Conservation (phyloP, 2,329 filamentous ascomycete species). For the Zymoseptoria tritici region DNA sequence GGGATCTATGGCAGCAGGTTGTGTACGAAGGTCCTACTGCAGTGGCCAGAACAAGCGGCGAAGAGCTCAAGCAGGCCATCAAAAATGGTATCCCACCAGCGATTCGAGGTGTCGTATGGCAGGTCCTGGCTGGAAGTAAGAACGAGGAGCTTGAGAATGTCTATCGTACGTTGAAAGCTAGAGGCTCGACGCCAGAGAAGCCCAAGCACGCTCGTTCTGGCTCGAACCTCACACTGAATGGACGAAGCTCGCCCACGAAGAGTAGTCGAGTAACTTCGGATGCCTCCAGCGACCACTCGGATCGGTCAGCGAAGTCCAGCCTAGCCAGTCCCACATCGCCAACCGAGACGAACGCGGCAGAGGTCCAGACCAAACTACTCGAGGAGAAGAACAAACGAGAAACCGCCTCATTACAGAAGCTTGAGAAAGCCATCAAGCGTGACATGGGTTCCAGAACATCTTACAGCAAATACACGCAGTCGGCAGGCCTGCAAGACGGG, state of each 20-base stretch:
- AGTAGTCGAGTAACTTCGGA: slow-evolving; percentile 59
- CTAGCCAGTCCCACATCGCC: slow-evolving; percentile 30
- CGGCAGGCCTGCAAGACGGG: slow-evolving; percentile 84
- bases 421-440: slow-evolving; percentile 86
- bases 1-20: slow-evolving; percentile 95
- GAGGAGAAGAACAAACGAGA: slow-evolving; percentile 73
- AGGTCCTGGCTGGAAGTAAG: slow-evolving; percentile 91
- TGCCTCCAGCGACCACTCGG: slow-evolving; percentile 76
- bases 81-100: slow-evolving; percentile 88
- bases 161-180: slow-evolving; percentile 73
- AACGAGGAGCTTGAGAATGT: slow-evolving; percentile 79
- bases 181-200: slow-evolving; percentile 71
- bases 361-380: slow-evolving; percentile 57
- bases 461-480: slow-evolving; percentile 91
- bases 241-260: slow-evolving; percentile 49
- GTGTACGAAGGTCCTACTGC: slow-evolving; percentile 90
- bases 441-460: slow-evolving; percentile 89
- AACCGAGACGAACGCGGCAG: slow-evolving; percentile 32
- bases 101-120: slow-evolving; percentile 97
- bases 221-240: slow-evolving; percentile 42
- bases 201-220: slow-evolving; percentile 13
- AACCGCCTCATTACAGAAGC: slow-evolving; percentile 61
- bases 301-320: slow-evolving; percentile 54
- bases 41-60: slow-evolving; percentile 76
- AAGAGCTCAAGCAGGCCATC: slow-evolving; percentile 85